phyloP scores from a whole-genome alignment of 768 basidiomycete genomes.

The Xerocomus potaroensis region DNA sequence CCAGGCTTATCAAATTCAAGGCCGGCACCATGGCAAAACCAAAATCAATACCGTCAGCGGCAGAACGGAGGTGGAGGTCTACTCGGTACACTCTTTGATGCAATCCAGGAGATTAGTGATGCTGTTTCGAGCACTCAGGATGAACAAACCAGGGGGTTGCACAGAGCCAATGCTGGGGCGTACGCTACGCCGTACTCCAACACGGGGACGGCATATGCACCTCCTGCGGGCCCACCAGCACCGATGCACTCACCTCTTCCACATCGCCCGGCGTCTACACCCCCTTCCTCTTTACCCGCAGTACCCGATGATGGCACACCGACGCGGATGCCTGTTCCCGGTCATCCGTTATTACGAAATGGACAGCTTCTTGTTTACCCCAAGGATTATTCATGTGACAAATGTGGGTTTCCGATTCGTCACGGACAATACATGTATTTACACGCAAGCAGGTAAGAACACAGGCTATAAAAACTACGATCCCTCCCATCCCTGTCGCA shows the following conservation, averaged over 20 bases:
- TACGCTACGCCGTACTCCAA: constrained; percentile 18
- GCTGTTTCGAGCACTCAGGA: constrained; percentile 24
- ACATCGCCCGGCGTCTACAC: constrained; percentile 12
- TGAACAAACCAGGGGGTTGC: constrained; percentile 12
- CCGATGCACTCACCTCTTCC: constrained; percentile 2
- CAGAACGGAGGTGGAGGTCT: constrained; percentile 22
- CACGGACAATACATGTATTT: not conserved
- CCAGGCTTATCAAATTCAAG: too few species aligned
- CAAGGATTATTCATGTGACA: constrained; percentile 52
- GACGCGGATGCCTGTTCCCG: constrained; percentile 57
- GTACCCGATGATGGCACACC: constrained; percentile 54
- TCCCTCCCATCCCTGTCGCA: constrained; percentile 61
- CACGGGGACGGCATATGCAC: constrained; percentile 4
- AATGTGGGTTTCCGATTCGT: constrained; percentile 46
- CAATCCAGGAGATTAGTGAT: constrained; percentile 28
- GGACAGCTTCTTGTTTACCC: constrained; percentile 72
- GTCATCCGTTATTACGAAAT: constrained; percentile 60
- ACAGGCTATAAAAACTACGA: constrained; percentile 70
- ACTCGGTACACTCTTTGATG: constrained; percentile 24
- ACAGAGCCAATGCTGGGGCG: constrained; percentile 13
- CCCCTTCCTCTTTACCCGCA: constrained; percentile 9
- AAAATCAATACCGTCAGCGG: constrained; percentile 15
- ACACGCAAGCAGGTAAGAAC: constrained; percentile 53
- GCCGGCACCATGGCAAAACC: constrained; percentile 24
- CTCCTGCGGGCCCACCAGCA: constrained; percentile 8